phyloP scores from a whole-genome alignment of 2,329 filamentous ascomycete genomes.

The Pochonia chlamydosporia region DNA sequence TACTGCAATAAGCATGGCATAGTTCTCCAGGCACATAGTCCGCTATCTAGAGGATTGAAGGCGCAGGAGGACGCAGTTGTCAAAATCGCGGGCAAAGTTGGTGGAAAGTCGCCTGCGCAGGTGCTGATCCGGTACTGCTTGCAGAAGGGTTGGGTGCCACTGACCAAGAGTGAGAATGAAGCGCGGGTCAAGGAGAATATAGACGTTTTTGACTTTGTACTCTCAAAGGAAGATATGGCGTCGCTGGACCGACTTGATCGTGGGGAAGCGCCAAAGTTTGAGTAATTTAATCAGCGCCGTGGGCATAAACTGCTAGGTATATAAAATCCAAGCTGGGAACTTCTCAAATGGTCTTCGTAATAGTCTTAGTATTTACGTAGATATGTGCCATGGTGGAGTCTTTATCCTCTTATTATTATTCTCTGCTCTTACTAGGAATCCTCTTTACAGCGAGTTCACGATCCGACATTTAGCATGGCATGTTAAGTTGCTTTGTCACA shows the following conservation, averaged over 20 bases:
- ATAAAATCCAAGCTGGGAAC: too few species aligned
- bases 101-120: conserved; percentile 53
- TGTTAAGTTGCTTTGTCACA: too few species aligned
- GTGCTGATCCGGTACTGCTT: conserved; percentile 62
- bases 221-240: conserved; percentile 51
- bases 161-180: conserved; percentile 59
- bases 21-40: conserved; percentile 30
- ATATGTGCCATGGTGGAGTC: too few species aligned
- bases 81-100: conserved; percentile 51
- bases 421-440: too few species aligned
- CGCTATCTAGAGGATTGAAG: conserved; percentile 24
- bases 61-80: conserved; percentile 49
- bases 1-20: conserved; percentile 75
- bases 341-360: too few species aligned
- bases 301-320: too few species aligned
- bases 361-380: too few species aligned
- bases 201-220: conserved; percentile 53
- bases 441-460: too few species aligned
- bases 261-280: not conserved
- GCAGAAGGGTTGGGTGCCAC: conserved; percentile 61
- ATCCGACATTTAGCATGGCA: too few species aligned
- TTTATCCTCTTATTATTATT: too few species aligned
- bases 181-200: conserved; percentile 54
- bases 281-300: too few species aligned
- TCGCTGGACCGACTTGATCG: conserved; percentile 18